Percentiles rank a stretch among this genome's conserved stretches.
Conservation (phyloP, 148 eudicot genomes). For the Amaranthus palmeri region DNA sequence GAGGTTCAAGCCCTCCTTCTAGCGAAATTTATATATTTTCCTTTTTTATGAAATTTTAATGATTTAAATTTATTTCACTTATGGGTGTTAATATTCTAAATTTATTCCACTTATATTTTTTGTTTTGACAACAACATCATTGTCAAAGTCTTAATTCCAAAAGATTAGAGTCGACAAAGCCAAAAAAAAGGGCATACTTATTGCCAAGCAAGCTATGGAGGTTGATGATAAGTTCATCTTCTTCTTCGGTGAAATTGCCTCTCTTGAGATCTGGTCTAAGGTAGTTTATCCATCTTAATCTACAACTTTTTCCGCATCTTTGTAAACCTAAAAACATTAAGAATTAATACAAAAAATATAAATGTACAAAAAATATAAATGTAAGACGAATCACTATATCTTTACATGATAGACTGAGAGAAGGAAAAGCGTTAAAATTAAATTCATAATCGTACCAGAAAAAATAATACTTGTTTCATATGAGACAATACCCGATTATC, state of each 20-base stretch:
- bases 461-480: too few species aligned
- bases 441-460: too few species aligned
- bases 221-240: constrained; percentile 45
- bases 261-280: constrained; percentile 48
- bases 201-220: constrained; percentile 43
- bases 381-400: too few species aligned
- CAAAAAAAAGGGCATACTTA: constrained; percentile 20
- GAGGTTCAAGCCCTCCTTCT: constrained; percentile 54
- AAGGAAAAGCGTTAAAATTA: neutral
- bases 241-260: constrained; percentile 41
- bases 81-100: neutral
- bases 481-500: too few species aligned
- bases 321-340: constrained; percentile 29
- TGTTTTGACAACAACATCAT: too few species aligned
- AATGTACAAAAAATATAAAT: neutral
- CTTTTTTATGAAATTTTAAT: neutral
- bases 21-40: constrained; percentile 20
- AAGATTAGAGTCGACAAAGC: neutral
- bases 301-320: constrained; percentile 50
- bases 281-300: constrained; percentile 48
- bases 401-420: too few species aligned
- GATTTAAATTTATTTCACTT: neutral
- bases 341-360: neutral
- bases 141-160: too few species aligned
- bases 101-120: too few species aligned